Percentiles rank a stretch among this genome's conserved stretches.
Conservation (phyloP, 2,329 filamentous ascomycete species). For the Thelonectria rubi region DNA sequence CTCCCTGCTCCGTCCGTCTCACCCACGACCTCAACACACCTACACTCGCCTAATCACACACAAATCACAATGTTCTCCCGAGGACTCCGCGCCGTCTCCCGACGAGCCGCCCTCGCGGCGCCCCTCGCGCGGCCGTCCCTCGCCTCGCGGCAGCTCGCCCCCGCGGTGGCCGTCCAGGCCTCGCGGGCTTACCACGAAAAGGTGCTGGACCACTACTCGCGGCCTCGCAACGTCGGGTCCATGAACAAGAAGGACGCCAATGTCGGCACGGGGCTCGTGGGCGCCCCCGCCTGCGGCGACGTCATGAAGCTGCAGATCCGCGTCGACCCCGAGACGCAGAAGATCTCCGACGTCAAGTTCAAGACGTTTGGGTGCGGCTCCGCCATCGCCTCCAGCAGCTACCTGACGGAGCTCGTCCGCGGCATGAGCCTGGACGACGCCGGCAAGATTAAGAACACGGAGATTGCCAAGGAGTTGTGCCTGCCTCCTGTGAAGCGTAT, state of each 20-base stretch:
- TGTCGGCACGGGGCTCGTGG: slow-evolving; percentile 91
- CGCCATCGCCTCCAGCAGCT: slow-evolving; percentile 93
- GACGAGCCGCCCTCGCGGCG: slow-evolving; percentile 54
- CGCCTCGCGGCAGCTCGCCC: slow-evolving; percentile 53
- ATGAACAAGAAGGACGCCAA: slow-evolving; percentile 78
- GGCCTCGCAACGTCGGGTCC: slow-evolving; percentile 64
- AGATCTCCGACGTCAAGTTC: slow-evolving; percentile 94
- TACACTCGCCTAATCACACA: slow-evolving; percentile 23
- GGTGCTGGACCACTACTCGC: slow-evolving; percentile 61
- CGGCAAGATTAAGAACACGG: slow-evolving; percentile 90
- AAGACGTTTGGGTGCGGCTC: slow-evolving; percentile 97
- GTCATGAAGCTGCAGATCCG: slow-evolving; percentile 86
- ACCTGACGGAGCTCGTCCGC: slow-evolving; percentile 91
- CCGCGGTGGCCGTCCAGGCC: slow-evolving; percentile 51
- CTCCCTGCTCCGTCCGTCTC: slow-evolving; percentile 4
- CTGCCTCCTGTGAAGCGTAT: slow-evolving; percentile 86
- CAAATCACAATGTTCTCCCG: slow-evolving; percentile 56
- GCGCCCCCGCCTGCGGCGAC: slow-evolving; percentile 87
- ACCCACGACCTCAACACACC: slow-evolving; percentile 3
- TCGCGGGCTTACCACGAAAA: slow-evolving; percentile 63
- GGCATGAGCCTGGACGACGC: slow-evolving; percentile 97
- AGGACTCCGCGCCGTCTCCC: slow-evolving; percentile 54
- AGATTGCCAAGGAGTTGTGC: slow-evolving; percentile 96
- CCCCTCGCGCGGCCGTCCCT: slow-evolving; percentile 50
- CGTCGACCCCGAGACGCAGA: slow-evolving; percentile 87